These are phyloP conservation scores for Nephelium lappaceum DNA, from an alignment of 345 rosid genomes.

Conservation along the genomic window DNA sequence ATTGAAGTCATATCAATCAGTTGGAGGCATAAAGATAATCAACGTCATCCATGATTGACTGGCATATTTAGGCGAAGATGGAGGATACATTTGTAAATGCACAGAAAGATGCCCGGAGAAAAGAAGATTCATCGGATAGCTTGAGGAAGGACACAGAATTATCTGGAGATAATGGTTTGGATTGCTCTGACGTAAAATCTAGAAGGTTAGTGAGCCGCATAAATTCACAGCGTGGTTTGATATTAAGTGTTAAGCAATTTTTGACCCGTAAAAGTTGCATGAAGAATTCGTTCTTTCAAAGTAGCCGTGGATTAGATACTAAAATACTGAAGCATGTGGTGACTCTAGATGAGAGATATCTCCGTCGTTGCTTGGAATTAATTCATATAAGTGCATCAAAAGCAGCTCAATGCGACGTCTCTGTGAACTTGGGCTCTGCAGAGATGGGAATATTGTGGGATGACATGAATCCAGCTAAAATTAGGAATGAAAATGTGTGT, in stretches of 20 bases:
- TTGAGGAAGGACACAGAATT: constrained; percentile 28
- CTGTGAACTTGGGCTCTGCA: constrained; percentile 41
- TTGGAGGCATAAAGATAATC: constrained; percentile 31
- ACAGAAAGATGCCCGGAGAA: constrained; percentile 43
- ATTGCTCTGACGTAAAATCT: constrained; percentile 30
- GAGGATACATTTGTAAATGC: constrained; percentile 38
- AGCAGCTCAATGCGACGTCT: constrained; percentile 44
- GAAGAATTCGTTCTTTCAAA: constrained; percentile 48
- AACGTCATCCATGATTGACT: constrained; percentile 20
- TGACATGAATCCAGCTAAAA: constrained; percentile 30
- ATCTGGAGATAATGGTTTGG: constrained; percentile 21
- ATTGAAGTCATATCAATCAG: not conserved
- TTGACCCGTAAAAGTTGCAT: constrained; percentile 48
- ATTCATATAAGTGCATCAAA: constrained; percentile 60
- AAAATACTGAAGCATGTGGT: constrained; percentile 78
- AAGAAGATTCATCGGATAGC: constrained; percentile 43
- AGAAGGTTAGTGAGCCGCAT: constrained; percentile 42
- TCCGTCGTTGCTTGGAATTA: constrained; percentile 68
- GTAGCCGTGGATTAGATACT: constrained; percentile 43
- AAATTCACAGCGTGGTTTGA: constrained; percentile 40
- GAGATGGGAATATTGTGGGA: constrained; percentile 39
- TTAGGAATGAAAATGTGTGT: constrained; percentile 33
- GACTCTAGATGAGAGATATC: constrained; percentile 73
- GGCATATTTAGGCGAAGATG: constrained; percentile 42
- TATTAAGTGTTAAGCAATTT: constrained; percentile 54